phyloP scores from a whole-genome alignment of 169 alveolate genomes.

The Eimeria necatrix region DNA sequence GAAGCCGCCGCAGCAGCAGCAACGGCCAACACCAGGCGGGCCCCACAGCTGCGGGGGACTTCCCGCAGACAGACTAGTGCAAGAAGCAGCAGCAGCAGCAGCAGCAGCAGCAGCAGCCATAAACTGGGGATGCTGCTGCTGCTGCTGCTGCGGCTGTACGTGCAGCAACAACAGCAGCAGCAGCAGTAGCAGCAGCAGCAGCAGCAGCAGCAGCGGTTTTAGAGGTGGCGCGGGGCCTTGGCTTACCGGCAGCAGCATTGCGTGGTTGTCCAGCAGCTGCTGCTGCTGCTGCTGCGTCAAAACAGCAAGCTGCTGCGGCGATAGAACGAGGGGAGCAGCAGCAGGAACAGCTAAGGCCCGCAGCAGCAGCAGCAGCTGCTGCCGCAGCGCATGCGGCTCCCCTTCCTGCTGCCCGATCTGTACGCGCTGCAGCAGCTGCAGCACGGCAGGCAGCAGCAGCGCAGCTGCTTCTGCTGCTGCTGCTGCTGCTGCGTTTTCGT shows the following conservation, averaged over 20 bases:
- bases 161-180: conserved; percentile 2
- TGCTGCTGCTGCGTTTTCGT: conserved; percentile 2
- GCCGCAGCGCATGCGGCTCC: conserved; percentile 62
- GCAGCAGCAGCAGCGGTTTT: neutral
- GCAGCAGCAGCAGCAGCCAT: neutral
- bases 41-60: neutral
- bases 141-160: neutral
- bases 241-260: conserved; percentile 23
- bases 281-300: conserved; percentile 18
- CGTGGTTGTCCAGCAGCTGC: neutral
- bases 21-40: neutral
- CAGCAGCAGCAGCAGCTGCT: conserved; percentile 72
- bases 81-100: conserved; percentile 3
- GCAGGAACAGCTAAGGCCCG: conserved; percentile 43
- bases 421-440: conserved; percentile 61
- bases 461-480: conserved; percentile 72
- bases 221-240: neutral
- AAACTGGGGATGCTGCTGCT: neutral
- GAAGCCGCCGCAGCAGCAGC: neutral
- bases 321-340: conserved; percentile 42
- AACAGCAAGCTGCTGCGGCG: conserved; percentile 49
- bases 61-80: neutral
- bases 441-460: conserved; percentile 56
- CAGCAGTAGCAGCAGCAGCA: neutral
- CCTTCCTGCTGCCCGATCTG: conserved; percentile 37